A percentile compares a stretch with the other conserved stretches of the same genome.
These are phyloP conservation scores for Eimeria tenella DNA, from an alignment of 169 alveolate genomes.

Conservation along the genomic window DNA sequence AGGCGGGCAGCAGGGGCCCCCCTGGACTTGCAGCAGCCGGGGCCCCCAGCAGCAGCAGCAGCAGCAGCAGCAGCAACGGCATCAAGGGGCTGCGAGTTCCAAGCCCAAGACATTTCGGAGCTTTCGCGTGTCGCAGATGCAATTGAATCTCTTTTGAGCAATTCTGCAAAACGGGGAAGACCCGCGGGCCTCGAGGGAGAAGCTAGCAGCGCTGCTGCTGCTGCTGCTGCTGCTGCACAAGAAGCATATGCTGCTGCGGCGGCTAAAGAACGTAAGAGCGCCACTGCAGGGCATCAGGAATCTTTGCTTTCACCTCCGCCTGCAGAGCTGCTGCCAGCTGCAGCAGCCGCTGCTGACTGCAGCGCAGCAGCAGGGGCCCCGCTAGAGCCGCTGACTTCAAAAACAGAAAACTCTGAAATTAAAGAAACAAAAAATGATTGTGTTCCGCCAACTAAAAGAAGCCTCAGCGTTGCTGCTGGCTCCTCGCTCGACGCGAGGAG, in stretches of 20 bases:
- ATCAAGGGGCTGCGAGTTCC: not conserved
- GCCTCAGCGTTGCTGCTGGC: not conserved
- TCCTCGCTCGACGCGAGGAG: no score
- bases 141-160: not conserved
- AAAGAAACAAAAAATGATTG: not conserved
- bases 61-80: not conserved
- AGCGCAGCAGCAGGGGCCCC: not conserved
- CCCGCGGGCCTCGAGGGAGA: not conserved
- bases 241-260: not conserved
- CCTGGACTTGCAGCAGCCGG: no score
- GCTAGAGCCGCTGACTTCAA: not conserved
- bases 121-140: not conserved
- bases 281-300: no score
- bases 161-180: not conserved
- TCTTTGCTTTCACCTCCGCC: no score
- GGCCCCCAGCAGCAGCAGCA: not conserved
- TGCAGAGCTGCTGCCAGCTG: no score
- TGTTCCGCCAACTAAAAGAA: not conserved
- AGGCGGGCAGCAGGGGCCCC: no score
- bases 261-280: no score
- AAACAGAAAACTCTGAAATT: not conserved
- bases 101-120: not conserved
- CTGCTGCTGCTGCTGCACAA: no score
- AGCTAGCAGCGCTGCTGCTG: no score
- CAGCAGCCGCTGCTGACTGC: not conserved